Conservation (phyloP, 176 grass and related monocot genomes). For the Cenchrus americanus region DNA sequence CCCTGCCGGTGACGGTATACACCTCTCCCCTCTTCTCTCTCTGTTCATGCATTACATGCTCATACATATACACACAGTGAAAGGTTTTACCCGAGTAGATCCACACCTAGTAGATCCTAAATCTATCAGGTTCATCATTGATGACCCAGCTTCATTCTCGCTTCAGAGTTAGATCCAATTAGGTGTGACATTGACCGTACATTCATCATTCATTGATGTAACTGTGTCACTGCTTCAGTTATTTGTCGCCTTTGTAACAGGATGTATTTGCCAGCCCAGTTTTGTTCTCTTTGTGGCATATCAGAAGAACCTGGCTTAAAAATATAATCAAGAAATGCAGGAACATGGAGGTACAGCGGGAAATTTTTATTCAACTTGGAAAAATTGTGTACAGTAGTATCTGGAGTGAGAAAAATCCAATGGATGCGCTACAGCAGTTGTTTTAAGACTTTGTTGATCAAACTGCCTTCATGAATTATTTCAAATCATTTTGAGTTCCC, state of each 20-base stretch:
- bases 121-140: conserved; percentile 78
- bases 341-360: conserved; percentile 67
- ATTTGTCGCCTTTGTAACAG: conserved; percentile 37
- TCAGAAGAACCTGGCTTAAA: conserved; percentile 88
- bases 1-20: too few species aligned
- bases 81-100: too few species aligned
- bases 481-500: conserved; percentile 87
- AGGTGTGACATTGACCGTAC: conserved; percentile 45
- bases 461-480: conserved; percentile 78
- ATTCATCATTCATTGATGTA: not conserved
- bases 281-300: conserved; percentile 80
- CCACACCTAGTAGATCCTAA: too few species aligned
- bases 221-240: not conserved
- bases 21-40: too few species aligned
- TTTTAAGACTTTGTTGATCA: conserved; percentile 95
- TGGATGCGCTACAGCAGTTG: conserved; percentile 64
- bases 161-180: conserved; percentile 79
- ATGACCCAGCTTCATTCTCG: too few species aligned
- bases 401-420: conserved; percentile 68
- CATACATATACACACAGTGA: too few species aligned
- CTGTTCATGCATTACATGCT: too few species aligned
- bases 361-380: conserved; percentile 72
- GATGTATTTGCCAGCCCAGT: conserved; percentile 74
- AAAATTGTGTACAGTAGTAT: conserved; percentile 78
- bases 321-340: conserved; percentile 82